A percentile compares a stretch with the other conserved stretches of the same genome.
Conservation (phyloP, 2,329 filamentous ascomycete genomes). For the Metarhizium album region DNA sequence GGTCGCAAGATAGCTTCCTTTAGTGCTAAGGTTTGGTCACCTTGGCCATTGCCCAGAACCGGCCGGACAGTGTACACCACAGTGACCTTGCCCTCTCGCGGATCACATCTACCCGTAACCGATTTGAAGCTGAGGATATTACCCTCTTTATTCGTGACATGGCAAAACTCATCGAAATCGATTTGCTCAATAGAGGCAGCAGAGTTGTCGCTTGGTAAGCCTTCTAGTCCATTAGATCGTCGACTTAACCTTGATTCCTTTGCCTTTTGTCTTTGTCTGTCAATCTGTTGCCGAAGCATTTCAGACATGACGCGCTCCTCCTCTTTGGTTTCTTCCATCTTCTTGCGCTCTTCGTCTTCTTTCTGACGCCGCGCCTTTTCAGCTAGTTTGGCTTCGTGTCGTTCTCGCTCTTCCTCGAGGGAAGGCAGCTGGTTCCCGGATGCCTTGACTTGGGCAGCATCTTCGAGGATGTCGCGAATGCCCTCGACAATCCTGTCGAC, state of each 20-base stretch:
- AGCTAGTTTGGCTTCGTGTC: constrained; percentile 64
- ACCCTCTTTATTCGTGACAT: constrained; percentile 51
- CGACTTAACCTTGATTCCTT: constrained; percentile 55
- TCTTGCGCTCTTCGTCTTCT: constrained; percentile 41
- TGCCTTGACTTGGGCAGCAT: constrained; percentile 69
- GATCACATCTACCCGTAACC: constrained; percentile 57
- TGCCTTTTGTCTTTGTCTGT: constrained; percentile 52
- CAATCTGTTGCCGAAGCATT: constrained; percentile 63
- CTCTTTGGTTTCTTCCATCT: constrained; percentile 48
- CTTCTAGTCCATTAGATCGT: constrained; percentile 28
- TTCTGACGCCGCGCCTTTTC: constrained; percentile 47
- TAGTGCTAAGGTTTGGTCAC: constrained; percentile 56
- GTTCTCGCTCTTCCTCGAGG: constrained; percentile 77
- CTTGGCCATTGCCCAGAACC: constrained; percentile 41
- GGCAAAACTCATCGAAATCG: constrained; percentile 58
- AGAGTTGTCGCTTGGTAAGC: constrained; percentile 17
- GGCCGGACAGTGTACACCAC: constrained; percentile 64
- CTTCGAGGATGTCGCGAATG: constrained; percentile 69
- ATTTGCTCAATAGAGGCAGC: constrained; percentile 27
- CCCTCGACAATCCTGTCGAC: constrained; percentile 56
- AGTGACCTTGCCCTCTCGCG: constrained; percentile 55
- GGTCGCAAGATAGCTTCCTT: constrained; percentile 58
- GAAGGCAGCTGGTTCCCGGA: constrained; percentile 70
- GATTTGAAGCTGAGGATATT: constrained; percentile 57
- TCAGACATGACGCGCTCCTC: constrained; percentile 60